Conservation (phyloP, 257 asterid species). For the Prunella vulgaris region DNA sequence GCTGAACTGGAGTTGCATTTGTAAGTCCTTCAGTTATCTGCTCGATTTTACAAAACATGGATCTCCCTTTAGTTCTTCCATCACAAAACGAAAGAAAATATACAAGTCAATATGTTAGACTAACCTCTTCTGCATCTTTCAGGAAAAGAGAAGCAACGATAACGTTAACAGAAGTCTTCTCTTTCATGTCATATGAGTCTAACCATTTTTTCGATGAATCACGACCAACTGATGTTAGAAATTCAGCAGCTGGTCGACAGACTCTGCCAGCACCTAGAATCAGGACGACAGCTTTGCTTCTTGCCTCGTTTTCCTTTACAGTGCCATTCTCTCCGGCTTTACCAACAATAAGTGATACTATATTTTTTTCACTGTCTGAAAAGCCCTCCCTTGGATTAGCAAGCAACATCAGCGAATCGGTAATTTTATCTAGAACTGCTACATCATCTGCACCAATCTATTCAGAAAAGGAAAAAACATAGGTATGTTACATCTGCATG, state of each 20-base stretch:
- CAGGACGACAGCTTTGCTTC: constrained; percentile 46
- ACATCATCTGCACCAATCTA: constrained; percentile 91
- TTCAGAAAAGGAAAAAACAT: constrained; percentile 16
- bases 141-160: constrained; percentile 83
- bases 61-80: neutral
- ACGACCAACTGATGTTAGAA: constrained; percentile 61
- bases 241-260: constrained; percentile 91
- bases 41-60: constrained; percentile 15
- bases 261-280: constrained; percentile 98
- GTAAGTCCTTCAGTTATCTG: constrained; percentile 73
- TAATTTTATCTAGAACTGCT: constrained; percentile 54
- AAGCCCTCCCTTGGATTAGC: constrained; percentile 44
- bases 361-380: constrained; percentile 32
- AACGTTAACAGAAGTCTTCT: constrained; percentile 47
- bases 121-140: constrained; percentile 94
- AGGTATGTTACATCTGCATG: neutral
- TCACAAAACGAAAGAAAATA: neutral
- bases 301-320: constrained; percentile 36
- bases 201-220: constrained; percentile 40
- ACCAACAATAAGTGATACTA: constrained; percentile 56
- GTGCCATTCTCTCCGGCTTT: constrained; percentile 36
- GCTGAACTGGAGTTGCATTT: constrained; percentile 77
- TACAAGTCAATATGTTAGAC: constrained; percentile 6
- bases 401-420: constrained; percentile 71
- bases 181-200: constrained; percentile 48